phyloP scores from a whole-genome alignment of 352 stramenopile genomes.

The Stramenopiles sp. region DNA sequence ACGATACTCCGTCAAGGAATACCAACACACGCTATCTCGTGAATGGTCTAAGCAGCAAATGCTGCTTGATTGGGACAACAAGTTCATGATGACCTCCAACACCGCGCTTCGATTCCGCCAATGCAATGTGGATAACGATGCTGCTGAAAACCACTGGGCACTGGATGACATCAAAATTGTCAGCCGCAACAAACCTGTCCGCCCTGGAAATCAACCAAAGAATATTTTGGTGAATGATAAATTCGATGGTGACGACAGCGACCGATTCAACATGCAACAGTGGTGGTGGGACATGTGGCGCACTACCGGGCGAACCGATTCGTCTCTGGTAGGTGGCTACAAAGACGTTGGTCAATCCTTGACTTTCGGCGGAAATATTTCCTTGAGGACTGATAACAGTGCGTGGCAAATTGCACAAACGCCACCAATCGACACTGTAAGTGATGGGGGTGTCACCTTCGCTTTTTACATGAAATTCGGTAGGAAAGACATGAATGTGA shows the following conservation, averaged over 20 bases:
- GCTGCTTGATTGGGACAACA: neutral
- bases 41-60: neutral
- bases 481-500: neutral
- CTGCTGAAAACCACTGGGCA: neutral
- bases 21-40: neutral
- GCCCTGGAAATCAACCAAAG: neutral
- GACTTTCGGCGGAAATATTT: neutral
- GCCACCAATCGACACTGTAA: neutral
- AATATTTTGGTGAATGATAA: neutral
- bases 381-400: too few species aligned
- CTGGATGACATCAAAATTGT: neutral
- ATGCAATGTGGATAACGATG: neutral
- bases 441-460: neutral
- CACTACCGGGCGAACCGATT: neutral
- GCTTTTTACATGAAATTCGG: neutral
- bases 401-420: neutral
- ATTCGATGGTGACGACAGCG: neutral
- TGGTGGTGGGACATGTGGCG: neutral
- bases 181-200: neutral
- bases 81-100: neutral
- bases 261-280: neutral
- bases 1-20: neutral
- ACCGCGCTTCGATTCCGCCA: neutral
- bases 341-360: neutral
- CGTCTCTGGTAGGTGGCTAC: neutral